Evolutionary conservation across 352 stramenopile genomes (phyloP).

Genomic region (Peronospora tabacina): DNA sequence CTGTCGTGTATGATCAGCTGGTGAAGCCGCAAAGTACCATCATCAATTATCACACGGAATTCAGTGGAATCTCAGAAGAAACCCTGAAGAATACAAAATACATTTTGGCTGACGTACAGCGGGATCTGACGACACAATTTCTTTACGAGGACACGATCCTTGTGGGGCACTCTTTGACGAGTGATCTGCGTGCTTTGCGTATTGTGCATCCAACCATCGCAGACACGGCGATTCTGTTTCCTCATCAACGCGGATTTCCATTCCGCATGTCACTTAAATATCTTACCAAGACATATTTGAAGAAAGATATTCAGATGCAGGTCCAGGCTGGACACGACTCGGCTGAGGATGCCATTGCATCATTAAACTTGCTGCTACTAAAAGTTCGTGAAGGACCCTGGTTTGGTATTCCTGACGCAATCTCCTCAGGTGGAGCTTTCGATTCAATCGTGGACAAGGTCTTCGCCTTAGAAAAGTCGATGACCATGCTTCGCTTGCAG

Average conservation of each 20-base stretch:
- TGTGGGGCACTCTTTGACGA: conserved; percentile 83
- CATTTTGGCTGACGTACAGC: conserved; percentile 69
- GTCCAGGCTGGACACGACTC: conserved; percentile 69
- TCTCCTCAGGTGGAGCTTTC: conserved; percentile 38
- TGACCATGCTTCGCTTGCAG: conserved; percentile 41
- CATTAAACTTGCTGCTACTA: conserved; percentile 67
- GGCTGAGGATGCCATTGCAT: conserved; percentile 69
- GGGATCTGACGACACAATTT: conserved; percentile 42
- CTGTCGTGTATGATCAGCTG: conserved; percentile 75
- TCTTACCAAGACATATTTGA: conserved; percentile 75
- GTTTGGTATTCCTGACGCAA: conserved; percentile 57
- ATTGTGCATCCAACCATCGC: conserved; percentile 62
- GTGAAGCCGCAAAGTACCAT: conserved; percentile 81
- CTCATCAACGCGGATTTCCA: conserved; percentile 74
- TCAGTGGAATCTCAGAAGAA: conserved; percentile 82
- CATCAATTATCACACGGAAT: conserved; percentile 87
- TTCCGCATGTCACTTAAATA: conserved; percentile 81
- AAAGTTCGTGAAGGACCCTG: conserved; percentile 61
- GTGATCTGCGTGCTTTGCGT: conserved; percentile 68
- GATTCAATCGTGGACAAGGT: conserved; percentile 65
- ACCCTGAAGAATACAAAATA: conserved; percentile 46
- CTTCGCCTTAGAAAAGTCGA: conserved; percentile 34
- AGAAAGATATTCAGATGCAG: conserved; percentile 69
- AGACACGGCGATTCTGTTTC: conserved; percentile 79
- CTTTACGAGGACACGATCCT: conserved; percentile 72